phyloP scores from a whole-genome alignment of 495 filamentous ascomycete genomes.

The Lepraria neglecta region DNA sequence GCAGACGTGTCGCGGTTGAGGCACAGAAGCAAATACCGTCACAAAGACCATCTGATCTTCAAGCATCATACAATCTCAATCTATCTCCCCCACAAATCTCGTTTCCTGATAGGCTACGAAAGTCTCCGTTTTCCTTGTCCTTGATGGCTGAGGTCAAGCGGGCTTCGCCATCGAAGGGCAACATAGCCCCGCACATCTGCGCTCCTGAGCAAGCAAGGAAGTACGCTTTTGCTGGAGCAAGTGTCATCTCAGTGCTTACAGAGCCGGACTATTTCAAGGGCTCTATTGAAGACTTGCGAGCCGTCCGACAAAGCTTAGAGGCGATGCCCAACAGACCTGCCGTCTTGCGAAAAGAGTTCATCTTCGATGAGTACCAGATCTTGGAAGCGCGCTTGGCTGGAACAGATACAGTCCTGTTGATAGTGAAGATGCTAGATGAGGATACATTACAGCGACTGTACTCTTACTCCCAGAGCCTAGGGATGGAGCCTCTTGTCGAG shows the following conservation, averaged over 20 bases:
- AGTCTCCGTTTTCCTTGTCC: slow-evolving; percentile 73
- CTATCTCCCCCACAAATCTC: slow-evolving; percentile 79
- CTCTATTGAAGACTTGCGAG: slow-evolving; percentile 85
- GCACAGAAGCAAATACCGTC: slow-evolving; percentile 84
- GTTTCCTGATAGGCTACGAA: slow-evolving; percentile 70
- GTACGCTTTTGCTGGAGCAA: slow-evolving; percentile 90
- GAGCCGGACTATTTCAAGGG: slow-evolving; percentile 99
- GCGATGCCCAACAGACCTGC: slow-evolving; percentile 89
- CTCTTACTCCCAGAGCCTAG: slow-evolving; percentile 77
- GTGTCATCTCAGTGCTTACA: slow-evolving; percentile 93
- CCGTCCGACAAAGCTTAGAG: slow-evolving; percentile 79
- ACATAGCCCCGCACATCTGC: slow-evolving; percentile 80
- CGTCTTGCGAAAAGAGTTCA: slow-evolving; percentile 90
- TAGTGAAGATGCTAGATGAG: slow-evolving; percentile 93
- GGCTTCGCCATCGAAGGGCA: slow-evolving; percentile 91
- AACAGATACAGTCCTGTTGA: slow-evolving; percentile 90
- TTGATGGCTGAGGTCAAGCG: slow-evolving; percentile 97
- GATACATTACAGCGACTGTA: slow-evolving; percentile 73
- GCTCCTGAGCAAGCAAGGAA: slow-evolving; percentile 84
- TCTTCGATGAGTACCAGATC: slow-evolving; percentile 98
- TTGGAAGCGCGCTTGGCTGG: slow-evolving; percentile 89
- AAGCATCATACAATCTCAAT: slow-evolving; percentile 76
- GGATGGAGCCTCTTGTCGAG: slow-evolving; percentile 97
- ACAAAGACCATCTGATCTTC: slow-evolving; percentile 73
- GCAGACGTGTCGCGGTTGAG: slow-evolving; percentile 67